Conservation (phyloP, 2,329 filamentous ascomycete genomes). For the Dothidotthia symphoricarpi region DNA sequence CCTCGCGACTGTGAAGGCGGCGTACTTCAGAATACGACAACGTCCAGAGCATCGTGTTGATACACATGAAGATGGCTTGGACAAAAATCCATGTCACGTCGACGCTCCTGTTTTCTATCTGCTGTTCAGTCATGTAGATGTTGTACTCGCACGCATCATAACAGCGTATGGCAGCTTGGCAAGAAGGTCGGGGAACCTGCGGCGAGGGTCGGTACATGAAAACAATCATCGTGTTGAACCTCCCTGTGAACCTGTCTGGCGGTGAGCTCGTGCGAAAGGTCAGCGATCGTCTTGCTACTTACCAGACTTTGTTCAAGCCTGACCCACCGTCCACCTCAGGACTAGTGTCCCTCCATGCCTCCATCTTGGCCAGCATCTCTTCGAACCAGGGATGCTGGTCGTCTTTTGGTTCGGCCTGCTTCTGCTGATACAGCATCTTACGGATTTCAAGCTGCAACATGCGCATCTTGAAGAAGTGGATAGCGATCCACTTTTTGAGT, state of each 20-base stretch:
- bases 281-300: slow-evolving; percentile 34
- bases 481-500: slow-evolving; percentile 81
- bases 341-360: slow-evolving; percentile 73
- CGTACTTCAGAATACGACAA: slow-evolving; percentile 85
- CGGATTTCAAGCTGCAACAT: slow-evolving; percentile 84
- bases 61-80: slow-evolving; percentile 81
- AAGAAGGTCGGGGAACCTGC: slow-evolving; percentile 81
- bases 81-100: slow-evolving; percentile 95
- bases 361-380: slow-evolving; percentile 74
- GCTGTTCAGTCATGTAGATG: slow-evolving; percentile 74
- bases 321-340: slow-evolving; percentile 68
- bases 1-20: slow-evolving; percentile 66
- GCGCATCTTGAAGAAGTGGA: slow-evolving; percentile 93
- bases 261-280: neutral
- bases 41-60: slow-evolving; percentile 90
- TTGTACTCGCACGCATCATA: slow-evolving; percentile 81
- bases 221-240: slow-evolving; percentile 84
- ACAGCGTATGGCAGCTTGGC: slow-evolving; percentile 74
- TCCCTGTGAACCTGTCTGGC: slow-evolving; percentile 56
- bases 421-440: slow-evolving; percentile 80
- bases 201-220: slow-evolving; percentile 88
- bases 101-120: slow-evolving; percentile 71
- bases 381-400: slow-evolving; percentile 86
- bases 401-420: slow-evolving; percentile 70
- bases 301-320: slow-evolving; percentile 79